A percentile compares a stretch with the other conserved stretches of the same genome.
Evolutionary conservation across 192 early-diverging fungal genomes (phyloP).

Genomic region (Dissophora globulifera): DNA sequence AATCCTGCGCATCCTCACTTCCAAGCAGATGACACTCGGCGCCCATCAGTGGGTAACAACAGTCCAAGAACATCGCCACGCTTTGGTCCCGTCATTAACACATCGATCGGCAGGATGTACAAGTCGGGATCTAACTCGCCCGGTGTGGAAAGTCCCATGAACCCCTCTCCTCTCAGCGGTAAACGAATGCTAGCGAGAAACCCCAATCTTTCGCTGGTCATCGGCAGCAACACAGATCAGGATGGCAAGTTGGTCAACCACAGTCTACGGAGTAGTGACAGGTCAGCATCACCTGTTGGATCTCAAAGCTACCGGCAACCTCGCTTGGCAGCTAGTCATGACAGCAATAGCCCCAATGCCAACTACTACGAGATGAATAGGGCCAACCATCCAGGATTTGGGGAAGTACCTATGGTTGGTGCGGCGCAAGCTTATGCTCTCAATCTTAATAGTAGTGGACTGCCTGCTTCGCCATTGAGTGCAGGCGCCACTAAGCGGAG

Average conservation of each 20-base stretch:
- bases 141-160: slow-evolving; percentile 21
- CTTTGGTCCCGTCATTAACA: slow-evolving; percentile 43
- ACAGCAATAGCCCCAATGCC: slow-evolving; percentile 39
- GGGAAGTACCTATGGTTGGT: slow-evolving; percentile 33
- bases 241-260: slow-evolving; percentile 49
- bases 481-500: slow-evolving; percentile 38
- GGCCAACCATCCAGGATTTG: slow-evolving; percentile 34
- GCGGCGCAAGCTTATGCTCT: slow-evolving; percentile 3
- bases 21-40: slow-evolving; percentile 34
- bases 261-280: slow-evolving; percentile 25
- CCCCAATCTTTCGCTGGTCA: slow-evolving; percentile 44
- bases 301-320: slow-evolving; percentile 20
- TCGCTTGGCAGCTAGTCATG: slow-evolving; percentile 16
- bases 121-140: slow-evolving; percentile 35
- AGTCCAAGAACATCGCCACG: slow-evolving; percentile 49
- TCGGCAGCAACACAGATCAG: slow-evolving; percentile 53
- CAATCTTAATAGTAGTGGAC: slow-evolving; percentile 30
- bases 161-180: slow-evolving; percentile 41
- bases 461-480: slow-evolving; percentile 44
- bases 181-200: slow-evolving; percentile 40
- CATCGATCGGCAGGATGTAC: slow-evolving; percentile 30
- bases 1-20: slow-evolving; percentile 41
- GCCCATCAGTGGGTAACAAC: slow-evolving; percentile 39
- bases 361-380: slow-evolving; percentile 46
- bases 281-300: slow-evolving; percentile 40